Conservation (phyloP, 371 early-diverging fungal species). For the Vairimorpha ceranae region DNA sequence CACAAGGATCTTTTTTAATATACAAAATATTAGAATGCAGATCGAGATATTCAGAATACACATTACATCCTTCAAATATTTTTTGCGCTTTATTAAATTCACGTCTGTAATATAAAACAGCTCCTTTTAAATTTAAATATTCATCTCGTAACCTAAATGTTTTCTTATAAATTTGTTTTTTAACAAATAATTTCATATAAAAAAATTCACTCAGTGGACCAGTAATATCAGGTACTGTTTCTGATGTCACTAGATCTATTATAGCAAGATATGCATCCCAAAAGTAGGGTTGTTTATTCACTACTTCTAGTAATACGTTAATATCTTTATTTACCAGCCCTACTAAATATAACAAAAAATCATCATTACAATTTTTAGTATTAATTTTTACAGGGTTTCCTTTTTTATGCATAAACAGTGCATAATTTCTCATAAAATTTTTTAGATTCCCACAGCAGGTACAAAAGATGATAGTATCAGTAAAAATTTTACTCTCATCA, state of each 20-base stretch:
- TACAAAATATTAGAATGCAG: slow-evolving; percentile 78
- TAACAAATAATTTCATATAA: slow-evolving; percentile 41
- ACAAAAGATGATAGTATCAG: slow-evolving; percentile 42
- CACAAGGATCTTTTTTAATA: slow-evolving; percentile 67
- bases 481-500: neutral
- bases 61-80: slow-evolving; percentile 43
- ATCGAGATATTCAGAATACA: slow-evolving; percentile 75
- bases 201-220: slow-evolving; percentile 34
- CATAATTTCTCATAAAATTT: slow-evolving; percentile 54
- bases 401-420: slow-evolving; percentile 15
- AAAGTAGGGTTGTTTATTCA: slow-evolving; percentile 44
- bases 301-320: slow-evolving; percentile 27
- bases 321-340: slow-evolving; percentile 32
- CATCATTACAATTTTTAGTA: slow-evolving; percentile 3
- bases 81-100: slow-evolving; percentile 36
- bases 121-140: slow-evolving; percentile 40
- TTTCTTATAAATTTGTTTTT: slow-evolving; percentile 29
- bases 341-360: slow-evolving; percentile 41
- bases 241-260: slow-evolving; percentile 25
- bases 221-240: slow-evolving; percentile 20
- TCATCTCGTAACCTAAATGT: slow-evolving; percentile 9
- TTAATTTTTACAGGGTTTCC: neutral
- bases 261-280: slow-evolving; percentile 58
- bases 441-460: slow-evolving; percentile 33
- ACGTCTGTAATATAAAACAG: slow-evolving; percentile 48